Evolutionary conservation across 768 basidiomycete species (phyloP).

Genomic region (Naganishia onofrii): DNA sequence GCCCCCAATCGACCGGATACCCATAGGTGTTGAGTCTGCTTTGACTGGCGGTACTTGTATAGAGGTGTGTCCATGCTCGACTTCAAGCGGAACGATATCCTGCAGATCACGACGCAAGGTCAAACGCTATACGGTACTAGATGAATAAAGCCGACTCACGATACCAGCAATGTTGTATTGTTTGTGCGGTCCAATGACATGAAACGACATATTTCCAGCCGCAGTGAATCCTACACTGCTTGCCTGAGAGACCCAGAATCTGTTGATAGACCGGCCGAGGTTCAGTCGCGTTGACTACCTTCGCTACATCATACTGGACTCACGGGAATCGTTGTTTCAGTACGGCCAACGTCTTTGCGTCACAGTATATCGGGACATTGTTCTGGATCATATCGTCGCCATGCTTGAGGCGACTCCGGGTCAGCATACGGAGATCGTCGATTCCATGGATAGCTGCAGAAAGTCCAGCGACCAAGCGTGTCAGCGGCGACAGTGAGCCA

Average conservation of each 20-base stretch:
- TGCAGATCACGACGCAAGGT: neutral
- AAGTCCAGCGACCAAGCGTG: neutral
- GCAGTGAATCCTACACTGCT: neutral
- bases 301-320: neutral
- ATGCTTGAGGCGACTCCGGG: neutral
- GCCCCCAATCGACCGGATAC: neutral
- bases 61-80: slow-evolving; percentile 3
- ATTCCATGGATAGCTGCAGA: neutral
- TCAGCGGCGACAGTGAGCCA: too few relatives aligned
- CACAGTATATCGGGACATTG: neutral
- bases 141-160: neutral
- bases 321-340: slow-evolving; percentile 3
- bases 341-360: neutral
- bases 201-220: slow-evolving; percentile 3
- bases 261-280: neutral
- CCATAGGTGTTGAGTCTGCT: neutral
- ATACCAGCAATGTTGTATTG: neutral
- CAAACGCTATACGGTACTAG: neutral
- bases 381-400: neutral
- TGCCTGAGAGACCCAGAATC: neutral
- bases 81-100: neutral
- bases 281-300: neutral
- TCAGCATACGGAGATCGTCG: slow-evolving; percentile 7
- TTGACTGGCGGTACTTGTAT: neutral
- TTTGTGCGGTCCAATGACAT: slow-evolving; percentile 4